Evolutionary conservation across 208 protist genomes (phyloP), one percentile per base, ranked within the genome.

Genomic region (Trypanosoma avium): DNA sequence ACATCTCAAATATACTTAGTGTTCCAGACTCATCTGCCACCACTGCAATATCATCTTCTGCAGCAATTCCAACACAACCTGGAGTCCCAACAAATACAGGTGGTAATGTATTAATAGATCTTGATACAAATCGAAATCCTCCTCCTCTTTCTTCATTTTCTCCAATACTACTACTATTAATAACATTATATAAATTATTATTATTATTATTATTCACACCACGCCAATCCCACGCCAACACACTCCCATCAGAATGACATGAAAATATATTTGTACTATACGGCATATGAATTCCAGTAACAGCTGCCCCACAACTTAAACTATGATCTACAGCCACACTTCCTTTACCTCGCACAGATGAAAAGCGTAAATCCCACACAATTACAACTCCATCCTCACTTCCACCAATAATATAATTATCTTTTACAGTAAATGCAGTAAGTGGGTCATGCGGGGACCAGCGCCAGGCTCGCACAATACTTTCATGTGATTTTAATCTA

Each of bases 301-400:
- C 77, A 52, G 48, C 77, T 40, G 56, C 68, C 24, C 66, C 63
- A 19, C 71, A 69, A 5, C 73, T 47, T 17, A 54, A 54, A 43
- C 47, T 64, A 60, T 77, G 76, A 65, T 74, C 67, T 29, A 71
- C 57, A n/a, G 67, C 59, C 5, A 26, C 45, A 29, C 53, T 50
- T 6, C 45, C 26, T 8, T 54, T 60, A 3, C 53, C 79, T 3
- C 42, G 50, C n/a, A 52, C 38, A 2, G 62, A 63, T 45, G 54
- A 38, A 17, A 53, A 42, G 6, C 79, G 75, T 4, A 82, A 62
- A 73, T 91, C 85, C 85, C 85, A 88, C 26, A 86, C 33, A 0
- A 92, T 61, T 26, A 88, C 66, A 36, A 69, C 61, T n/a, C 85
- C 85, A 1, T 78, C 69, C 61, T 86, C 79, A n/a, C 79, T 88